Evolutionary conservation across 441 rosid genomes (phyloP), one percentile per base, ranked within the genome.

Genomic region (Eruca vesicaria): DNA sequence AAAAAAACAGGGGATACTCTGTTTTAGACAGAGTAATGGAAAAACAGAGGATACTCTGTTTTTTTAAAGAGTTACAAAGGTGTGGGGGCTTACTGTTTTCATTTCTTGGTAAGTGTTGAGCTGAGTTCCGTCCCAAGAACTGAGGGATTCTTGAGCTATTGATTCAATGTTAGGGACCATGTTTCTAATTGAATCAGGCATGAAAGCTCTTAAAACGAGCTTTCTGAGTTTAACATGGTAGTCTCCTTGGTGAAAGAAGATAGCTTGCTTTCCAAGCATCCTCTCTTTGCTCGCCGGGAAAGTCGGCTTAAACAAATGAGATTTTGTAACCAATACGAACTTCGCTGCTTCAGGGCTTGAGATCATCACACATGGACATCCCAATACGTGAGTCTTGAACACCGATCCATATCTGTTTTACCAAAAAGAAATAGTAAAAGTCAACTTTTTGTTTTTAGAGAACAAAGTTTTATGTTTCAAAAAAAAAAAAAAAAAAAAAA

Each of bases 321-420:
- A 85, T 52, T 84, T 85, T 0, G 92, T 87, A 16, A 81, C 88
- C 14, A 95, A 71, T 36, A 95, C 92, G 69, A 87, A 91, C 52
- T 90, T 81, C 0, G 96, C 86, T 26, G 96, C 99, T 75, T 90
- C 97, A 0, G 95, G 95, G 73, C 98, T 88, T 0, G 96, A 92
- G 80, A 95, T 81, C 98, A 93, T 93, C 45, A 91, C 91, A 78
- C 96, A 86, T 28, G 95, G 99, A 69, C 97, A 95, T 15, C 99
- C 99, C 4, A 95, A 83, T 72, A 95, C 83, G 76, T 90, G 89
- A 26, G 92, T 93, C 85, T 93, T 93, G 91, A 95, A 95, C 61
- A 95, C 90, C 85, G 94, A 95, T 28, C 99, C 98, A 23, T 91
- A 88, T 74, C 97, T 92, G 57, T 70, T 57, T 10, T 11, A 52